Conservation (phyloP, 257 asterid genomes). For the Fraxinus anomala region DNA sequence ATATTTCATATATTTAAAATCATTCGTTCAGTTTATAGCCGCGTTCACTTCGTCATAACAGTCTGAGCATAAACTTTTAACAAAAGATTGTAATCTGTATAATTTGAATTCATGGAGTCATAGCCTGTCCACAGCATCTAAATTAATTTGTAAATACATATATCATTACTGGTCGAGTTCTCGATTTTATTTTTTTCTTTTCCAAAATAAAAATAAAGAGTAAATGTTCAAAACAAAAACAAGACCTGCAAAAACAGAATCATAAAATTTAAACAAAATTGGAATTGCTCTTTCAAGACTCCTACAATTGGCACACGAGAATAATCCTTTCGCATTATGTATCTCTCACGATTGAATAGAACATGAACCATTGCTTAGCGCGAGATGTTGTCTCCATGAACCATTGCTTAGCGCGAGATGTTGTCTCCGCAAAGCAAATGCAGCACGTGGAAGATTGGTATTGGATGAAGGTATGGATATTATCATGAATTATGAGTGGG, state of each 20-base stretch:
- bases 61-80: too few species aligned
- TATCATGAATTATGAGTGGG: slow-evolving; percentile 49
- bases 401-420: slow-evolving; percentile 21
- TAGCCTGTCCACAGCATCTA: background rate
- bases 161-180: background rate
- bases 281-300: slow-evolving; percentile 21
- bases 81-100: too few species aligned
- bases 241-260: background rate
- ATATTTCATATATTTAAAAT: too few species aligned
- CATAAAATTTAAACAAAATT: slow-evolving; percentile 33
- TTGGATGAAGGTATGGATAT: too few species aligned
- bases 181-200: background rate
- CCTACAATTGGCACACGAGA: background rate
- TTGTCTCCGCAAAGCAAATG: slow-evolving; percentile 61
- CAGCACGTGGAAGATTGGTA: slow-evolving; percentile 40
- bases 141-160: background rate
- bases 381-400: slow-evolving; percentile 36
- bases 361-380: slow-evolving; percentile 25
- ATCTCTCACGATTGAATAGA: background rate
- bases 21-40: too few species aligned
- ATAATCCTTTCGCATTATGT: background rate
- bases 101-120: too few species aligned
- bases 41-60: too few species aligned
- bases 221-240: background rate
- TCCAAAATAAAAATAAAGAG: background rate